These are phyloP conservation scores for Vicia faba DNA, from an alignment of 306 rosid species.

Conservation along the genomic window DNA sequence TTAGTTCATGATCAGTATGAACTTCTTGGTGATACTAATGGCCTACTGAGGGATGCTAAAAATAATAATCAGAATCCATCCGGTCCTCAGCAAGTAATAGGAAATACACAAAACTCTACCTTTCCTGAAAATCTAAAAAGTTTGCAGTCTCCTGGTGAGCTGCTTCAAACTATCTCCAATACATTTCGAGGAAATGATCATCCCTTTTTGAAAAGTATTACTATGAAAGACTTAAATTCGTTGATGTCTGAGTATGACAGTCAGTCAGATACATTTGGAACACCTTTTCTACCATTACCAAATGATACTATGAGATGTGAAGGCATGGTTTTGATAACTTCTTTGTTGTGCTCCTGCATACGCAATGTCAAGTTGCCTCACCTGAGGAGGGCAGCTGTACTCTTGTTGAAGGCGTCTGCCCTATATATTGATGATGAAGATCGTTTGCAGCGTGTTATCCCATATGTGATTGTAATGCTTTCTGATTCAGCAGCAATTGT, in stretches of 20 bases:
- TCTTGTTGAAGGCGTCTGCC: slow-evolving; percentile 85
- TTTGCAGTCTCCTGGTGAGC: slow-evolving; percentile 75
- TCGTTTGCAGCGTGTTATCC: slow-evolving; percentile 91
- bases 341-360: slow-evolving; percentile 90
- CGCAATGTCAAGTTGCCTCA: slow-evolving; percentile 94
- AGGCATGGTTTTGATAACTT: slow-evolving; percentile 95
- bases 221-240: slow-evolving; percentile 68
- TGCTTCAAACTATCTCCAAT: slow-evolving; percentile 74
- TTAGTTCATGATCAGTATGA: slow-evolving; percentile 63
- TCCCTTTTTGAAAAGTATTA: slow-evolving; percentile 77
- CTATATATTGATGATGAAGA: slow-evolving; percentile 90
- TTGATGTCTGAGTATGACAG: slow-evolving; percentile 86
- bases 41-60: slow-evolving; percentile 73
- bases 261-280: slow-evolving; percentile 88
- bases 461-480: slow-evolving; percentile 93
- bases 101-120: slow-evolving; percentile 49
- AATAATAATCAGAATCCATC: slow-evolving; percentile 46
- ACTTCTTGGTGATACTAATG: slow-evolving; percentile 75
- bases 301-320: slow-evolving; percentile 88
- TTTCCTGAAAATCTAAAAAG: slow-evolving; percentile 60
- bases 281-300: slow-evolving; percentile 74
- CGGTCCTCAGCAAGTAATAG: slow-evolving; percentile 47
- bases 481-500: slow-evolving; percentile 92
- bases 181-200: slow-evolving; percentile 85
- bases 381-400: slow-evolving; percentile 86